Evolutionary conservation across 345 rosid species (phyloP).

Genomic region (Passiflora organensis): DNA sequence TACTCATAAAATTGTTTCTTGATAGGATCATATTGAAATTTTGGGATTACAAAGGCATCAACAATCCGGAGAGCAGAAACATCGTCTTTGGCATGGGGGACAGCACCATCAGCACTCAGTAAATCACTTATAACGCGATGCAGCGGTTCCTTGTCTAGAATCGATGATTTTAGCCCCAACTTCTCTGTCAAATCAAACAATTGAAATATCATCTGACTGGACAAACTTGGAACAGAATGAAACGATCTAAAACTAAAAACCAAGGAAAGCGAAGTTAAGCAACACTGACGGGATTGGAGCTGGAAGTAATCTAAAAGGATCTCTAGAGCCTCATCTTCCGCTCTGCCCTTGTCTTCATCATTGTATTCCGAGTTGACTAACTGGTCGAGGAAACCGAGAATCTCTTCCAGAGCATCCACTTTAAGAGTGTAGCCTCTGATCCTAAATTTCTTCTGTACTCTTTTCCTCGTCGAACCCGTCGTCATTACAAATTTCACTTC

Average conservation of each 20-base stretch:
- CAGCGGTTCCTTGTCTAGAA: conserved; percentile 60
- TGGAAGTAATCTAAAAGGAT: conserved; percentile 79
- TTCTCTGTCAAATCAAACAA: conserved; percentile 5
- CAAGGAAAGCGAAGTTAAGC: not conserved
- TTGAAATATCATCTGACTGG: too few relatives aligned
- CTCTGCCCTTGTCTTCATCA: conserved; percentile 23
- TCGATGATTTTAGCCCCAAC: conserved; percentile 56
- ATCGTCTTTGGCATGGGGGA: conserved; percentile 3
- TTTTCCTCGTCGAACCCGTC: conserved; percentile 55
- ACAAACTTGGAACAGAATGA: not conserved
- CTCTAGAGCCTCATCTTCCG: conserved; percentile 68
- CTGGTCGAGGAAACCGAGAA: conserved; percentile 51
- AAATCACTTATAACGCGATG: conserved; percentile 44
- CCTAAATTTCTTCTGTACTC: conserved; percentile 67
- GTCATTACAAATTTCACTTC: too few relatives aligned
- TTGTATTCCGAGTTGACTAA: conserved; percentile 14
- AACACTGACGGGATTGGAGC: conserved; percentile 12
- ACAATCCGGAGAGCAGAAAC: conserved; percentile 48
- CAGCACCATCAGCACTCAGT: conserved; percentile 64
- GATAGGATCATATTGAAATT: conserved; percentile 62
- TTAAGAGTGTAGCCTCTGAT: conserved; percentile 67
- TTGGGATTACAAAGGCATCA: conserved; percentile 78
- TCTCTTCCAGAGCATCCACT: conserved; percentile 65
- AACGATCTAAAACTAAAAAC: not conserved
- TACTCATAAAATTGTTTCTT: conserved; percentile 79